Percentiles rank a stretch among this genome's conserved stretches.
Conservation (phyloP, 345 rosid species). For the Litchi chinensis region DNA sequence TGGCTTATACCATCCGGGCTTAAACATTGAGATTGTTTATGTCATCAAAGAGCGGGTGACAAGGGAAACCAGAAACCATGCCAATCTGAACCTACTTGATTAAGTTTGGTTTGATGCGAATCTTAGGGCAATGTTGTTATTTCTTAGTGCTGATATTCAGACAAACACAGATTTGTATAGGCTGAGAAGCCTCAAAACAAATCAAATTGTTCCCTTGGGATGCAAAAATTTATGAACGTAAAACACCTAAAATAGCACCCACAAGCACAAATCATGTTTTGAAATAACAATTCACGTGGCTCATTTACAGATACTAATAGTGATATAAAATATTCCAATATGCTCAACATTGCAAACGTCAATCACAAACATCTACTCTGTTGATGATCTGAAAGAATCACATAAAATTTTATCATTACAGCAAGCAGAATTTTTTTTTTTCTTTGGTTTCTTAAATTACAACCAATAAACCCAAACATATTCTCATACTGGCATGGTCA, state of each 20-base stretch:
- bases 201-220: background rate
- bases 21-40: background rate
- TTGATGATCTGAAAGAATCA: background rate
- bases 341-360: background rate
- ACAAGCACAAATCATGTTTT: background rate
- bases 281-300: background rate
- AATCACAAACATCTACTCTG: background rate
- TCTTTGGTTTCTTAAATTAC: background rate
- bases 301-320: background rate
- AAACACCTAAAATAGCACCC: background rate
- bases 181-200: background rate
- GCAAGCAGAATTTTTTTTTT: background rate
- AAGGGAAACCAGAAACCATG: too few species aligned
- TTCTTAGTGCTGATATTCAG: background rate
- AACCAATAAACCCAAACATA: background rate
- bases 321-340: too few species aligned
- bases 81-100: too few species aligned
- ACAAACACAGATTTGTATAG: background rate
- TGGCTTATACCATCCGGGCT: background rate
- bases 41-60: too few species aligned
- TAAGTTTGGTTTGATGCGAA: background rate
- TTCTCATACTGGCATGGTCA: background rate
- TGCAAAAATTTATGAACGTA: background rate
- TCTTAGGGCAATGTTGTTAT: background rate
- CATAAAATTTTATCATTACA: background rate